Evolutionary conservation across 495 filamentous ascomycete species (phyloP).

Genomic region (Penicillium paxilli): DNA sequence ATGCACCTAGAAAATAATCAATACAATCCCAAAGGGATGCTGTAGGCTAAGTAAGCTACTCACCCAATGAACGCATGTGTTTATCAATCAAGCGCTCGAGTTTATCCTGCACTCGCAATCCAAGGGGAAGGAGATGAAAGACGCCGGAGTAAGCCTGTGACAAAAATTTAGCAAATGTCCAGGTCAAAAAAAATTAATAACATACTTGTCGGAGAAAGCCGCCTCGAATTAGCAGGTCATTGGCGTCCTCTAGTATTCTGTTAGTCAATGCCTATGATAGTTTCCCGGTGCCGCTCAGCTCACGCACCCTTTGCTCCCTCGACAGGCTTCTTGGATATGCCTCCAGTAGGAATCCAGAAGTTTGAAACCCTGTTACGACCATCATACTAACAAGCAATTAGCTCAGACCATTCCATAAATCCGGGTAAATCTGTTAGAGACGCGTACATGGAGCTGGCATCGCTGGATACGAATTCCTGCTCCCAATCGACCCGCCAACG

Average conservation of each 20-base stretch:
- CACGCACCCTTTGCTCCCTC: constrained; percentile 43
- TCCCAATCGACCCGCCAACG: constrained; percentile 8
- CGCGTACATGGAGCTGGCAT: constrained; percentile 28
- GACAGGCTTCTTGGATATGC: constrained; percentile 57
- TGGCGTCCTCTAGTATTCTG: constrained; percentile 55
- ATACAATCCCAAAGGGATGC: no score
- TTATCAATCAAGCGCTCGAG: constrained; percentile 82
- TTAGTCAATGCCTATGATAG: constrained; percentile 14
- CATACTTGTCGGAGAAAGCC: constrained; percentile 78
- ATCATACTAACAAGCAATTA: constrained; percentile 44
- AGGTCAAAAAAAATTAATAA: background rate
- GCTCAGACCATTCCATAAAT: constrained; percentile 6
- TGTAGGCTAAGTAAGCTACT: constrained; percentile 1
- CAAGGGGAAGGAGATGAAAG: constrained; percentile 92
- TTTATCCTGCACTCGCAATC: constrained; percentile 85
- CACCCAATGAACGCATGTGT: constrained; percentile 80
- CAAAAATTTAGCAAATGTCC: background rate
- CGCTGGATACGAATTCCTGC: constrained; percentile 15
- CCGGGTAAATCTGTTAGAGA: background rate
- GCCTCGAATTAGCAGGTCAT: constrained; percentile 71
- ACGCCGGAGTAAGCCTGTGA: constrained; percentile 78
- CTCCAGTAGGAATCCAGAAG: constrained; percentile 76
- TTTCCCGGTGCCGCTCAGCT: background rate
- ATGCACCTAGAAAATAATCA: constrained; percentile 61
- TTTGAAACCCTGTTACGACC: constrained; percentile 64